Base-by-base conservation (phyloP, 2,329 filamentous ascomycete species). In the Fusarium armeniacum region DNA sequence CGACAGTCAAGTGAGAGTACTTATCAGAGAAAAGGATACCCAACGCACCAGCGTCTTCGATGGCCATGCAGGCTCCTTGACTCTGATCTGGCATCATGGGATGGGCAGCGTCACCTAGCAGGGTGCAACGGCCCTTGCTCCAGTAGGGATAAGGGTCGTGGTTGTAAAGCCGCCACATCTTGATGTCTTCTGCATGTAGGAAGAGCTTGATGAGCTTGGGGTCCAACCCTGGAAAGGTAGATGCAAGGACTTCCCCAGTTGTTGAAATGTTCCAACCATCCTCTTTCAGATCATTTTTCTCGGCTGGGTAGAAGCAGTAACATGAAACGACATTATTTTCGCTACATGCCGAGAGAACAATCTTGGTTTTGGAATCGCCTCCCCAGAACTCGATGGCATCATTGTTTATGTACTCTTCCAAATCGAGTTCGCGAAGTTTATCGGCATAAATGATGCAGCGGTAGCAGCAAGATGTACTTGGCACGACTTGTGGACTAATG, bases 231-330 rank as follows among this genome's bases (percentile, higher is more conserved):
- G 85, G 87, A 64, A 86, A 91, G 0, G 86, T 86, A 0, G 81
- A 82, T 13, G 90, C 79, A 1, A 90, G 78, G 56, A 89, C 85
- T 52, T 87, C 84, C 2, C 85, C 79, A 0, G 83, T 81, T 1
- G 79, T 81, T 22, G 83, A 82, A 4, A 78, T 80, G 3, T 83
- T 85, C 87, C 87, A 89, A 8, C 81, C 83, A 38, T 90, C 86
- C 43, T 80, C 83, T 16, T 81, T 79, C 69, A 85, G 88, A 71
- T 90, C 87, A 2, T 87, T 86, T 58, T 83, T 81, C 12, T 85
- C 83, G 1, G 86, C 82, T 0, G 88, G 85, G 75, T 89, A 90
- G 80, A 90, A 90, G 76, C 88, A 90, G 77, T 90, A 90, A 76
- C 88, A 90, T 0, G 86, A 89, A 5, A 89, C 78, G 4, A 89